These are phyloP conservation scores for Phytophthora idaei DNA, from an alignment of 352 stramenopile species.

Conservation along the genomic window DNA sequence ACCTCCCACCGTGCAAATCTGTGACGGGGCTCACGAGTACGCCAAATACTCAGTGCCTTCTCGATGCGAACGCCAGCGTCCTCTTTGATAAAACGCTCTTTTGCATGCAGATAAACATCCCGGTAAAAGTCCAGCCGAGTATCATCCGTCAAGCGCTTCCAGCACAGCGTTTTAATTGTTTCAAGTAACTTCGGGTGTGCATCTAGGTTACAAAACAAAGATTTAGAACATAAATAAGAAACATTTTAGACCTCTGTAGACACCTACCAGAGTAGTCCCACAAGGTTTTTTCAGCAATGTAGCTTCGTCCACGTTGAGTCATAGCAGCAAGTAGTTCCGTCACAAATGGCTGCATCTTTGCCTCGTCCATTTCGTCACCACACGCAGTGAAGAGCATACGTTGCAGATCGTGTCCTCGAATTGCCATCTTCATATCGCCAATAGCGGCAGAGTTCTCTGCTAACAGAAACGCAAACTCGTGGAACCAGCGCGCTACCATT, in stretches of 20 bases:
- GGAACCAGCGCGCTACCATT: conserved; percentile 57
- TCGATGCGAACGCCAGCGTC: conserved; percentile 36
- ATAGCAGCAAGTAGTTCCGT: conserved; percentile 22
- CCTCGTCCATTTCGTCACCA: conserved; percentile 46
- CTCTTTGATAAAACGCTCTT: conserved; percentile 44
- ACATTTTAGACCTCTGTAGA: background rate
- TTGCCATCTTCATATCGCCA: conserved; percentile 31
- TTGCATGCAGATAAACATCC: conserved; percentile 50
- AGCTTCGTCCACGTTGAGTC: conserved; percentile 9
- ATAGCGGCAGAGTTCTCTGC: conserved; percentile 22
- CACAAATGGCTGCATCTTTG: conserved; percentile 40
- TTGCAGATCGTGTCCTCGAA: conserved; percentile 31
- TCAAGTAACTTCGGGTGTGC: conserved; percentile 34
- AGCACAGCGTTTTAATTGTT: conserved; percentile 47
- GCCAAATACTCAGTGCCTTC: conserved; percentile 50
- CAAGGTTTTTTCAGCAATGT: conserved; percentile 26
- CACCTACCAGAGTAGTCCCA: conserved; percentile 17
- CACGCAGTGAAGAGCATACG: conserved; percentile 46
- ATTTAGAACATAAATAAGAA: background rate
- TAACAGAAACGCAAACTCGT: conserved; percentile 48
- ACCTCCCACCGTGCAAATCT: conserved; percentile 52
- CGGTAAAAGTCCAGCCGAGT: conserved; percentile 59
- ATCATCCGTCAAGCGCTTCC: conserved; percentile 63
- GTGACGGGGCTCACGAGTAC: conserved; percentile 47
- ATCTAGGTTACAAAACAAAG: conserved; percentile 15